Evolutionary conservation across 2,329 filamentous ascomycete species (phyloP).

Genomic region (Colletotrichum kahawae): DNA sequence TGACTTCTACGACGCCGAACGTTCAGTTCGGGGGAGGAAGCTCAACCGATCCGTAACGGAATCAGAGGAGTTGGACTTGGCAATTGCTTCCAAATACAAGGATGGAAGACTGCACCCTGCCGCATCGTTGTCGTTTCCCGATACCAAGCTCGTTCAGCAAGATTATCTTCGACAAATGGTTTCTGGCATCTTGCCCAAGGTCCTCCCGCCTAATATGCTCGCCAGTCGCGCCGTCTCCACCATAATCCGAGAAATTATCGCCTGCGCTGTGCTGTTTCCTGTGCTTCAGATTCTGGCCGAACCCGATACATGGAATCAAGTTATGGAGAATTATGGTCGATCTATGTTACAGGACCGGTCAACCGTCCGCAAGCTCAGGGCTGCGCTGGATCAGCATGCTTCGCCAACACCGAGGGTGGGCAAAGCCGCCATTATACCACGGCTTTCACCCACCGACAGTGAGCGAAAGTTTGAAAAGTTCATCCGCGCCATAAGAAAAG

Average conservation of each 20-base stretch:
- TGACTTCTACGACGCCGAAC: constrained; percentile 90
- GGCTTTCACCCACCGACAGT: constrained; percentile 80
- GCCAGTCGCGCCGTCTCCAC: constrained; percentile 82
- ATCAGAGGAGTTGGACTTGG: constrained; percentile 92
- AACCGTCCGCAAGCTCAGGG: constrained; percentile 88
- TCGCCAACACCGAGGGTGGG: constrained; percentile 74
- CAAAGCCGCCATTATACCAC: constrained; percentile 74
- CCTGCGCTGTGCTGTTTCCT: constrained; percentile 88
- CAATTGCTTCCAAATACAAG: constrained; percentile 92
- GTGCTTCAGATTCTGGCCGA: constrained; percentile 82
- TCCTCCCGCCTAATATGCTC: constrained; percentile 76
- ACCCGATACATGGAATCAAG: constrained; percentile 96
- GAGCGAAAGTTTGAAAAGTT: constrained; percentile 95
- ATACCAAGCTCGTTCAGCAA: constrained; percentile 85
- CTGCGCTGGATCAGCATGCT: constrained; percentile 92
- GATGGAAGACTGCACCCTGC: constrained; percentile 89
- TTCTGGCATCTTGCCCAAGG: constrained; percentile 71
- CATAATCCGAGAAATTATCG: constrained; percentile 86
- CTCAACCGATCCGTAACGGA: constrained; percentile 91
- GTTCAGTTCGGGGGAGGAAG: constrained; percentile 83
- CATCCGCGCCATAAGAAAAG: constrained; percentile 84
- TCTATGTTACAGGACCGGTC: constrained; percentile 93
- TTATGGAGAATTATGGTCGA: constrained; percentile 88
- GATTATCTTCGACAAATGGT: constrained; percentile 83
- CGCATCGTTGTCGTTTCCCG: constrained; percentile 80